A percentile compares a stretch with the other conserved stretches of the same genome.
These are phyloP conservation scores for Spencermartinsiella ligniputridi DNA, from an alignment of 1,139 yeast species.

Conservation along the genomic window DNA sequence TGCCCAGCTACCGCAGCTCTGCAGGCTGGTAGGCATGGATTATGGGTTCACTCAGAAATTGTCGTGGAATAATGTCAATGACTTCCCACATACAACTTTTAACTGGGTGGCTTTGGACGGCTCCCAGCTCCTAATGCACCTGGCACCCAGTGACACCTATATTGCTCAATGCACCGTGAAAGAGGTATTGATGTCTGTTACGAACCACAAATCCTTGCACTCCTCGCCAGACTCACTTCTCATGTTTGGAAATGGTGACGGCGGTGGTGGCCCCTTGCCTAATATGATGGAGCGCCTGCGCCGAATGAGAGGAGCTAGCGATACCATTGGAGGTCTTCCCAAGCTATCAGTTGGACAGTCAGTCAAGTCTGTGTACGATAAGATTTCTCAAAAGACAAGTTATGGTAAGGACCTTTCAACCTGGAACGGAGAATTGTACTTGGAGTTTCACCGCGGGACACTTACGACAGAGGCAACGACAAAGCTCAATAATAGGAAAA, in stretches of 20 bases:
- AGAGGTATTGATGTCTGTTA: constrained; percentile 72
- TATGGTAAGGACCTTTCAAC: constrained; percentile 65
- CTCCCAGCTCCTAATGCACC: constrained; percentile 82
- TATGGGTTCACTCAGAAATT: constrained; percentile 83
- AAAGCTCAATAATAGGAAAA: constrained; percentile 67
- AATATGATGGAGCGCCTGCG: constrained; percentile 87
- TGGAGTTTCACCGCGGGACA: constrained; percentile 94
- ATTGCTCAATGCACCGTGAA: constrained; percentile 88
- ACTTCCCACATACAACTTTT: constrained; percentile 80
- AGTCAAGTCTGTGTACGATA: constrained; percentile 26
- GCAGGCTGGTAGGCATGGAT: constrained; percentile 74
- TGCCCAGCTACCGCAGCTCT: constrained; percentile 86
- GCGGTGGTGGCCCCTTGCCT: constrained; percentile 95
- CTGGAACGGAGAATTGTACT: constrained; percentile 88
- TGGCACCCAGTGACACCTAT: constrained; percentile 95
- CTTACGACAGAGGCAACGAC: constrained; percentile 86
- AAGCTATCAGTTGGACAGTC: constrained; percentile 46
- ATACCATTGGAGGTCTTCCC: constrained; percentile 71
- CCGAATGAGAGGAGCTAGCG: constrained; percentile 78
- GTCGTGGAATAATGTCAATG: constrained; percentile 90
- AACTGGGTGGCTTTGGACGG: constrained; percentile 94
- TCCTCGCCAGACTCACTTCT: constrained; percentile 67
- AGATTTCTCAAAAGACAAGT: constrained; percentile 54
- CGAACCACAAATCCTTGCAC: constrained; percentile 73
- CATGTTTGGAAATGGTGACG: constrained; percentile 89